Base-by-base conservation (phyloP, 495 filamentous ascomycete species). In the Sordaria brevicollis region DNA sequence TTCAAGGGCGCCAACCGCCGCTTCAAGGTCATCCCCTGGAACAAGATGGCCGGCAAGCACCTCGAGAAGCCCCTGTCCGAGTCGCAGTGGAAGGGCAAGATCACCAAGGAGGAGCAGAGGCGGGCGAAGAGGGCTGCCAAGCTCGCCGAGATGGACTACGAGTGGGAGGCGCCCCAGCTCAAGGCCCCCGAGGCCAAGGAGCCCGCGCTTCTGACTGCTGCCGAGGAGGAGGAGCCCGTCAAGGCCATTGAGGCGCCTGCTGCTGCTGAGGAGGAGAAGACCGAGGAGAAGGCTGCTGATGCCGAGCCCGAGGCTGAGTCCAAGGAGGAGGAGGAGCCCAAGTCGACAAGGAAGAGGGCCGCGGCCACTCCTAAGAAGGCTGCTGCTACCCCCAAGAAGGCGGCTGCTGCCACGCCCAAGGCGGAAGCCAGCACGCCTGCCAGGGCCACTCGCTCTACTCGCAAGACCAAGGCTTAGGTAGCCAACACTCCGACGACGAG, bases 1-100 rank as follows among this genome's bases (percentile, higher is more conserved):
- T 98, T 91, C 86, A 91, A 93, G 81, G 93, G 93, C 37, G 90
- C 91, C 70, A 93, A 94, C 78, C 89, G 87, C 72, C 90, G 93
- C 65, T 97, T 93, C 86, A 97, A 97, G 85, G 83, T 83, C 17
- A 86, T 93, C 6, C 94, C 95, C 11, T 90, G 91, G 85, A 94
- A 93, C 77, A 90, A 88, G 77, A 88, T 97, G 73, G 91, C 91
- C 68, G 90, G 92, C 70, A 86, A 87, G 69, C 86, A 87, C 69
- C 81, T 97, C 68, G 88, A 91, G 76, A 85, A 78, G 88, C 89
- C 69, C 84, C 85, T 75, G 85, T 90, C 31, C 9, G 87, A 92
- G 73, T 88, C 92, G 19, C 82, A 86, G 62, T 98, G 95, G 96
- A 82, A 88, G 67, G 86, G 89, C 79, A 87, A 86, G 75, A 86